Evolutionary conservation across 371 early-diverging fungal genomes (phyloP).

Genomic region (Dinochytrium kinnereticum): DNA sequence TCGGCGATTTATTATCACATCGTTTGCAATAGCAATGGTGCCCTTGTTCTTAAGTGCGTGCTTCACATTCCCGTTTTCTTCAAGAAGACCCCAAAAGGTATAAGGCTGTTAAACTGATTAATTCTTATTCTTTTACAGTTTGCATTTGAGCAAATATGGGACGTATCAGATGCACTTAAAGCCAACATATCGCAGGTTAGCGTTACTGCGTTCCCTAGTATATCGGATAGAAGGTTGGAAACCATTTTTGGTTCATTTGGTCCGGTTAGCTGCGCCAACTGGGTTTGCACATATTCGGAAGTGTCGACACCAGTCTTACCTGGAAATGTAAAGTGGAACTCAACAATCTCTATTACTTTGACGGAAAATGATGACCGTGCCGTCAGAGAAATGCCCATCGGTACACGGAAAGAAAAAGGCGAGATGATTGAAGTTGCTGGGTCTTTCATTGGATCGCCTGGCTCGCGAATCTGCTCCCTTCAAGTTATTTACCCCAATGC

Average conservation of each 20-base stretch:
- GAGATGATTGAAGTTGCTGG: neutral
- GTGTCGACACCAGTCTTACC: neutral
- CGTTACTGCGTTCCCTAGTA: neutral
- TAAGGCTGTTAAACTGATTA: neutral
- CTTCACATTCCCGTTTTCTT: slow-evolving; percentile 36
- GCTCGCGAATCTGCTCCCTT: slow-evolving; percentile 16
- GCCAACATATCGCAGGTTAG: neutral
- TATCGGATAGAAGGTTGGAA: neutral
- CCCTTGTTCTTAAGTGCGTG: slow-evolving; percentile 18
- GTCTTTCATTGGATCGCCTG: neutral
- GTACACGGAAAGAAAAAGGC: neutral
- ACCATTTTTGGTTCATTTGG: neutral
- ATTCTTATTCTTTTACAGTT: neutral
- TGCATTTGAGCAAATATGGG: neutral
- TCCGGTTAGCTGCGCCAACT: neutral
- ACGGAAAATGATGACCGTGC: neutral
- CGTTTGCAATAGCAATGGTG: slow-evolving; percentile 20
- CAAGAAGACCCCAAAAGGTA: slow-evolving; percentile 36
- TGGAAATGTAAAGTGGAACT: neutral
- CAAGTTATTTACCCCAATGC: neutral
- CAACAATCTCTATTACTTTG: neutral
- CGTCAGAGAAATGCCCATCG: neutral
- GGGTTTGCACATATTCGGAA: neutral
- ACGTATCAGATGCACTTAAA: neutral
- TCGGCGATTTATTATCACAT: slow-evolving; percentile 11